Percentiles rank a stretch among this genome's conserved stretches.
Evolutionary conservation across 805 yeast genomes (phyloP).

Genomic region (Cyberlindnera lachancei): DNA sequence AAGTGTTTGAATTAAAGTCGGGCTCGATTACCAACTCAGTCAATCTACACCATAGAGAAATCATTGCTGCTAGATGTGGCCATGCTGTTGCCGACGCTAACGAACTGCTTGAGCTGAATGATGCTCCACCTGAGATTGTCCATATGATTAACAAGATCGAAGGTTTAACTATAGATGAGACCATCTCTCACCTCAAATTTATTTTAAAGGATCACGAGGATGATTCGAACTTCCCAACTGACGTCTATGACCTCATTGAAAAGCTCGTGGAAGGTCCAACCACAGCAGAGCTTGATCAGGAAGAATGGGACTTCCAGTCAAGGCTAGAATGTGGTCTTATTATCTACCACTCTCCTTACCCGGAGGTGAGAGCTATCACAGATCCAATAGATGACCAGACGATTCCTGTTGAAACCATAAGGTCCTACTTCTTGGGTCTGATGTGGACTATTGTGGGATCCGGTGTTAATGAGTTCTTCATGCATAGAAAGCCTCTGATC

Average conservation of each 20-base stretch:
- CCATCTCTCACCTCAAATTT: constrained; percentile 22
- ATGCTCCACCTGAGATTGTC: constrained; percentile 15
- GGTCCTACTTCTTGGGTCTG: constrained; percentile 30
- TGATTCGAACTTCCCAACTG: constrained; percentile 39
- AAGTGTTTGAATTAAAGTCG: constrained; percentile 4
- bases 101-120: constrained; percentile 12
- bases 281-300: constrained; percentile 10
- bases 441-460: constrained; percentile 46
- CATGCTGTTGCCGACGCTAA: constrained; percentile 11
- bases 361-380: constrained; percentile 58
- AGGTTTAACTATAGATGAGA: constrained; percentile 23
- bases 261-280: constrained; percentile 22
- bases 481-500: constrained; percentile 45
- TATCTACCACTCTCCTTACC: constrained; percentile 45
- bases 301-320: constrained; percentile 19
- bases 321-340: constrained; percentile 26
- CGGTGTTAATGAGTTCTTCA: constrained; percentile 48
- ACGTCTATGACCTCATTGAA: constrained; percentile 19
- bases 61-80: constrained; percentile 8
- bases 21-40: constrained; percentile 7
- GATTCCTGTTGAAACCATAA: constrained; percentile 42
- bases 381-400: constrained; percentile 42
- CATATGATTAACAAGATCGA: constrained; percentile 30
- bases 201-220: constrained; percentile 35
- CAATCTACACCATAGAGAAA: constrained; percentile 7